phyloP scores from a whole-genome alignment of 2,329 filamentous ascomycete species.

The Hymenoscyphus fraxineus region DNA sequence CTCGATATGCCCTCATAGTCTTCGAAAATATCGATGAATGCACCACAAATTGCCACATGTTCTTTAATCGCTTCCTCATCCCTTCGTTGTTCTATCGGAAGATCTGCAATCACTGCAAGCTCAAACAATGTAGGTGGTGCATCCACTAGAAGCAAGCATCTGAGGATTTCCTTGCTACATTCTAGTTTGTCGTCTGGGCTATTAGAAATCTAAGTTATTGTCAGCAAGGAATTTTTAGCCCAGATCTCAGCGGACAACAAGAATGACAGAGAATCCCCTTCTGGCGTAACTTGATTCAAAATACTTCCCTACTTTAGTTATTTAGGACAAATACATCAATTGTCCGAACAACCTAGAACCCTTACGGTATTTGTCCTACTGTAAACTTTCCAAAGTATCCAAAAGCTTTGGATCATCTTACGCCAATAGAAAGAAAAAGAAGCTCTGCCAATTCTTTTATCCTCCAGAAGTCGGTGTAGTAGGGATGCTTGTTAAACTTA shows the following conservation, averaged over 20 bases:
- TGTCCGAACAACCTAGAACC: too few species aligned
- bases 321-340: too few species aligned
- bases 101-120: conserved; percentile 7
- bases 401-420: too few species aligned
- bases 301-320: too few species aligned
- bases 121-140: conserved; percentile 5
- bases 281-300: too few species aligned
- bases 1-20: conserved; percentile 1
- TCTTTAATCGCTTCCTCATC: conserved; percentile 1
- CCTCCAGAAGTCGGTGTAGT: too few species aligned
- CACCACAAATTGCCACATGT: conserved; percentile 1
- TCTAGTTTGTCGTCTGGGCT: not conserved
- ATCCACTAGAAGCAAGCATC: conserved; percentile 2
- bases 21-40: conserved; percentile 1
- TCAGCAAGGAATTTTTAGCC: not conserved
- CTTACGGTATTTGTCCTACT: too few species aligned
- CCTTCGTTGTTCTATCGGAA: not conserved
- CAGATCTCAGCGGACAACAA: not conserved
- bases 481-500: not conserved
- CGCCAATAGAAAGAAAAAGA: too few species aligned
- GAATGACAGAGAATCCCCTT: too few species aligned
- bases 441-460: too few species aligned
- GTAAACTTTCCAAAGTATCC: too few species aligned
- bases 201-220: not conserved
- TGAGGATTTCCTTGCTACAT: conserved; percentile 5